Evolutionary conservation across 169 alveolate species (phyloP).

Genomic region (Hepatocystis sp.): DNA sequence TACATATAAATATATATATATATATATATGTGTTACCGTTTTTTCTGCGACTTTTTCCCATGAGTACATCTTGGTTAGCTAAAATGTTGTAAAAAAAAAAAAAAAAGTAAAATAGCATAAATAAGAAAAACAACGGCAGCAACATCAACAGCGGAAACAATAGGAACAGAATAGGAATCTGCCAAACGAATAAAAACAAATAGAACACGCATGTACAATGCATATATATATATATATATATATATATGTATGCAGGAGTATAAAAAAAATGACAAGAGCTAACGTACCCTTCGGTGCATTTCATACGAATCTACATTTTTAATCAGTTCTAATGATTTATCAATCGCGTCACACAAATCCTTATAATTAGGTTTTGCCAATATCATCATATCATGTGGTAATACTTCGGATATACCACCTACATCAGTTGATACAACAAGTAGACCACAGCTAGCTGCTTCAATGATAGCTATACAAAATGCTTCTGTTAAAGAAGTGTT

Average conservation of each 20-base stretch:
- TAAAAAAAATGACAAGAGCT: no score
- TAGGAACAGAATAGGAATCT: no score
- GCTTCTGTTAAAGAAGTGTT: conserved; percentile 99
- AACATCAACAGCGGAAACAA: background rate
- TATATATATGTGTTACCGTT: no score
- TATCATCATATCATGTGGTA: conserved; percentile 84
- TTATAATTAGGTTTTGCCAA: conserved; percentile 81
- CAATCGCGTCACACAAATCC: conserved; percentile 80
- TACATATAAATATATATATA: no score
- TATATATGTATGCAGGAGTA: no score
- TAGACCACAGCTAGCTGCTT: conserved; percentile 99
- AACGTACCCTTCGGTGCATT: conserved; percentile 77
- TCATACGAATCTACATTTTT: conserved; percentile 52
- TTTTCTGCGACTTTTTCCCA: conserved; percentile 82
- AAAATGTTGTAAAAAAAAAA: conserved; percentile 5
- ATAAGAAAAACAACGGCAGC: background rate
- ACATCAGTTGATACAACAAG: conserved; percentile 97
- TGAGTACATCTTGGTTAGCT: conserved; percentile 83
- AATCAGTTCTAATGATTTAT: conserved; percentile 79
- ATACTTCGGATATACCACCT: conserved; percentile 98
- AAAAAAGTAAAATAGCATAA: background rate
- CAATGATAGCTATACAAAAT: conserved; percentile 98
- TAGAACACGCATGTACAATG: no score
- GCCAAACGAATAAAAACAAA: no score
- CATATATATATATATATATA: no score